Conservation (phyloP, 164 flowering plant genomes). For the Tetracentron sinense region DNA sequence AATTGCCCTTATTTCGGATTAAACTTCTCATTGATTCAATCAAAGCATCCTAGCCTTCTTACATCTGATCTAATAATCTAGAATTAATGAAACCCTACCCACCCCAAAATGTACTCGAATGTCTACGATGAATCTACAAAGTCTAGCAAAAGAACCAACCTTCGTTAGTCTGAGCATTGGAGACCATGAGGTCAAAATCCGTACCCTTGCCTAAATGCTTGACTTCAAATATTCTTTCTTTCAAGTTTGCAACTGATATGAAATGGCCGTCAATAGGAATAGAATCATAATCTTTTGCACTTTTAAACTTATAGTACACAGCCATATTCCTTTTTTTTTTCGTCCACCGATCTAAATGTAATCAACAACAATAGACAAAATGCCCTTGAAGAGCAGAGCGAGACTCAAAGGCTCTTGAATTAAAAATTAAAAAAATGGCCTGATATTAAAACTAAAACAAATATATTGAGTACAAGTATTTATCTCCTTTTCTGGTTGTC, state of each 20-base stretch:
- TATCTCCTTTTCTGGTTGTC: not conserved
- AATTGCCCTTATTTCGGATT: no score
- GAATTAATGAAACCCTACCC: conserved; percentile 1
- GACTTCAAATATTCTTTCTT: conserved; percentile 95
- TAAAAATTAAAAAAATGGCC: conserved; percentile 27
- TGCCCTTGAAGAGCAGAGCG: conserved; percentile 11
- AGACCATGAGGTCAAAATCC: conserved; percentile 88
- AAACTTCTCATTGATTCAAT: not conserved
- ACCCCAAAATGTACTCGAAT: not conserved
- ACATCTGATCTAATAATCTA: not conserved
- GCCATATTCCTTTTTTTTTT: conserved; percentile 45
- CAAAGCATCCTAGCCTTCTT: not conserved
- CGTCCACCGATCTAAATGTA: conserved; percentile 15
- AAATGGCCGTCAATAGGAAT: conserved; percentile 86
- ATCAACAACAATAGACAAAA: conserved; percentile 11
- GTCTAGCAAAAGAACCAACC: conserved; percentile 57
- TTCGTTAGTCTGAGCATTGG: conserved; percentile 93
- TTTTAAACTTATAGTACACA: conserved; percentile 95
- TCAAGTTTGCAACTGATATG: conserved; percentile 81
- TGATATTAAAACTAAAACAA: conserved; percentile 25
- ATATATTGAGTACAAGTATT: conserved; percentile 15
- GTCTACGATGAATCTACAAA: conserved; percentile 8
- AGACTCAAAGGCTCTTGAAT: conserved; percentile 26
- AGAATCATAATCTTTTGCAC: conserved; percentile 97
- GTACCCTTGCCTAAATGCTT: conserved; percentile 98